Evolutionary conservation across 2,329 filamentous ascomycete genomes (phyloP), one percentile per base, ranked within the genome.

Genomic region (Cercospora sp.): DNA sequence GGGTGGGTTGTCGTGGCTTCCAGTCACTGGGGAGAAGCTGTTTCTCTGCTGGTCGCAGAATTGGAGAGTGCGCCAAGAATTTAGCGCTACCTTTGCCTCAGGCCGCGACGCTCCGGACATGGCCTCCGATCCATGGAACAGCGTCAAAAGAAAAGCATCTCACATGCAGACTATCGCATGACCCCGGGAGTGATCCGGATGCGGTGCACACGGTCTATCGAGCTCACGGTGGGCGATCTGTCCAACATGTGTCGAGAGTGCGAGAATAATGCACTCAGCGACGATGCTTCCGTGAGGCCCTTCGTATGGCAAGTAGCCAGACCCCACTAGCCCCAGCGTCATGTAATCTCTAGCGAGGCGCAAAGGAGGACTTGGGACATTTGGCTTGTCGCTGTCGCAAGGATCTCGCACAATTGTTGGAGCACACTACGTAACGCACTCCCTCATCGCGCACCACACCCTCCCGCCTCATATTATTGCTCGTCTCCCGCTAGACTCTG

Each of bases 401-500:
- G 60, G 60, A 62, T 62, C 60, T 20, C 36, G 60, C 55, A 62
- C 45, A 58, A 45, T 26, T 51, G 60, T 55, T 58, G 51, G 26
- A 57, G 31, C 48, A 62, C 64, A 26, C 64, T 61, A 65, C 55
- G 64, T 65, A 55, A 61, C 64, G n/a, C 64, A 40, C 55, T 30
- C 59, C 64, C 30, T 58, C 59, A 31, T 66, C 58, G 48, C 64
- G 42, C 48, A 53, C 51, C 28, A 26, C 36, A 30, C 36, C 65
- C 59, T 42, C 28, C 45, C 58, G 55, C 63, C 63, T 64, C 64
- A 62, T 64, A 48, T 59, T 70, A 59, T 60, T 64, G 12, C 23
- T 30, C 20, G 23, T 48, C 40, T 20, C 65, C 30, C 40, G 16
- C 33, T 31, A 7, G 23, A 48, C 16, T 28, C 10, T 58, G 48